Percentiles rank a stretch among this genome's conserved stretches.
Conservation (phyloP, 1,139 yeast species). For the Blastobotrys apis region DNA sequence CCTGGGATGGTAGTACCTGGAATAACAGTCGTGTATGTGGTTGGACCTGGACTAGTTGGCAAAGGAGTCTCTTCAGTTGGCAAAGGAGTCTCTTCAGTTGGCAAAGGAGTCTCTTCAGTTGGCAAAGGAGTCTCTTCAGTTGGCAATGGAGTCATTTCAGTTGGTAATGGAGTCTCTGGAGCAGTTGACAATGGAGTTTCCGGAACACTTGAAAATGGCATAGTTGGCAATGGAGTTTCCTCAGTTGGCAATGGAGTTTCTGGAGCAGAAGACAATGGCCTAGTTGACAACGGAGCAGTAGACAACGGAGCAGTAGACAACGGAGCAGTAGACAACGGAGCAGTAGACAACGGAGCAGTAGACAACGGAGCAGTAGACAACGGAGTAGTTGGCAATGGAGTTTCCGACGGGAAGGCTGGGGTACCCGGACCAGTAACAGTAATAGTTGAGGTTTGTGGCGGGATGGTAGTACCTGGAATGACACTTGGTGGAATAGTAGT, state of each 20-base stretch:
- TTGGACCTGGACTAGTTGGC: constrained; percentile 2
- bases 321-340: neutral
- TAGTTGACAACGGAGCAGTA: neutral
- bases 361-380: too few species aligned
- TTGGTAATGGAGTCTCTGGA: neutral
- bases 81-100: neutral
- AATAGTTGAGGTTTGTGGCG: constrained; percentile 16
- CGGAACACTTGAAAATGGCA: neutral
- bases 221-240: neutral
- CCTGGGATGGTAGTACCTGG: constrained; percentile 21
- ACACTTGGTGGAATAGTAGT: constrained; percentile 16
- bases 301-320: neutral
- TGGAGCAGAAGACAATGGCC: too few species aligned
- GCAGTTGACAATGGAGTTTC: neutral
- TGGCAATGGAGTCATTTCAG: neutral
- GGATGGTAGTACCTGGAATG: constrained; percentile 19
- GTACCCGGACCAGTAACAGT: constrained; percentile 17
- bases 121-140: too few species aligned
- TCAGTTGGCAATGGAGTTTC: neutral
- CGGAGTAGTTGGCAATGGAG: constrained; percentile 19
- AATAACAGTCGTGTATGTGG: constrained; percentile 16
- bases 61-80: neutral
- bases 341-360: neutral
- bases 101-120: neutral
- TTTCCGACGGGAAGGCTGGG: too few species aligned